Conservation (phyloP, 1,284 basidiomycete genomes). For the Coriolopsis trogii region DNA sequence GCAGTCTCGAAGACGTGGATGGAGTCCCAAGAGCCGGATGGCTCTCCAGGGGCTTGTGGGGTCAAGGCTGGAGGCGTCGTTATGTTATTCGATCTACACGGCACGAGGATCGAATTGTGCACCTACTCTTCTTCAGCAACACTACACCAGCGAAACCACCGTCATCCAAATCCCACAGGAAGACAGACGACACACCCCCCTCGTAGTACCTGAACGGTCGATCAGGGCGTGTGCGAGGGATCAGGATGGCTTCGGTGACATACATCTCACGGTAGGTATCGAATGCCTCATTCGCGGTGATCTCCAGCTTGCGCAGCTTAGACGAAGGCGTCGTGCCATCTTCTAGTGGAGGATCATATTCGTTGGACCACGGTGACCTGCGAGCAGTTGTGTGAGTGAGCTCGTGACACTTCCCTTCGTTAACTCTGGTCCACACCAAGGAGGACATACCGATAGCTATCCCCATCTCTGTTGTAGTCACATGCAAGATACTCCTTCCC, state of each 20-base stretch:
- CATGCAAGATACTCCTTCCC: constrained; percentile 93
- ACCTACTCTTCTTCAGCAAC: constrained; percentile 92
- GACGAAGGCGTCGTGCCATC: constrained; percentile 87
- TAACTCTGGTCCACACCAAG: no score
- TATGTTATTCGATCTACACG: no score
- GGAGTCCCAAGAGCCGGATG: constrained; percentile 93
- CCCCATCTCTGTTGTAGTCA: constrained; percentile 98
- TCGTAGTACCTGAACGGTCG: constrained; percentile 81
- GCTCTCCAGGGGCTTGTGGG: constrained; percentile 55
- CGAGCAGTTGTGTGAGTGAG: constrained; percentile 12
- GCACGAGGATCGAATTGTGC: background rate
- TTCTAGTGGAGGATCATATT: constrained; percentile 87
- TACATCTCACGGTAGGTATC: constrained; percentile 97
- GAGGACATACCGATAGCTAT: constrained; percentile 82
- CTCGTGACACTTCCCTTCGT: background rate
- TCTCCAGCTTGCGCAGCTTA: constrained; percentile 89
- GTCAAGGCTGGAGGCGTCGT: no score
- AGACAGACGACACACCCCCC: constrained; percentile 96
- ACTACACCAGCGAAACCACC: constrained; percentile 97
- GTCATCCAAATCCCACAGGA: constrained; percentile 97
- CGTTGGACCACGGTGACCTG: constrained; percentile 97
- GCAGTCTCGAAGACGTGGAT: constrained; percentile 97
- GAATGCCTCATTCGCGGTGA: constrained; percentile 94
- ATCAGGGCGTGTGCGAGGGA: background rate
- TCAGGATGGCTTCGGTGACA: constrained; percentile 25